phyloP scores from a whole-genome alignment of 23 red algal species.

The Gracilaria caudata region DNA sequence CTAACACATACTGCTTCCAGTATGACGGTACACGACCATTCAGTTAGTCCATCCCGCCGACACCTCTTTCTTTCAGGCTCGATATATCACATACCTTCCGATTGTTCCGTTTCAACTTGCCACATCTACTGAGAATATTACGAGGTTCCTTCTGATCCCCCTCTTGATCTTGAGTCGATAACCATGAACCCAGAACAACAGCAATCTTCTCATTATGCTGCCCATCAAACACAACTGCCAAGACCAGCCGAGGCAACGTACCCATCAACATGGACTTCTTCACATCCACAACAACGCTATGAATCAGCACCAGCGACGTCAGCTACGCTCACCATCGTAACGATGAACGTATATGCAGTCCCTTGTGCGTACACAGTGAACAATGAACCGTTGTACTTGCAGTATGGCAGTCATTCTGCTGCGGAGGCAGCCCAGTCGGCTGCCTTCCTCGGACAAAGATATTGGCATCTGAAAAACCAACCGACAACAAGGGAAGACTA shows the following conservation, averaged over 20 bases:
- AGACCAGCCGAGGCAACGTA: constrained; percentile 3
- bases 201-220: not conserved
- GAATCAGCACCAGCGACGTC: not conserved
- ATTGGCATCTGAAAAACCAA: constrained; percentile 29
- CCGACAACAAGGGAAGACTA: not conserved
- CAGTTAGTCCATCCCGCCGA: not conserved
- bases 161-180: not conserved
- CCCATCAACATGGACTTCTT: constrained; percentile 8
- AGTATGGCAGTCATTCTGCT: constrained; percentile 27
- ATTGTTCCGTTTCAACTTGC: not conserved
- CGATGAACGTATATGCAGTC: constrained; percentile 36
- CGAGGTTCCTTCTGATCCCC: not conserved
- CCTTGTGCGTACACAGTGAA: constrained; percentile 48
- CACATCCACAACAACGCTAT: not conserved
- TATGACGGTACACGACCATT: constrained; percentile 26
- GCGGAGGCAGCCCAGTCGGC: constrained; percentile 28
- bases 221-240: constrained; percentile 6
- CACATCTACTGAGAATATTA: not conserved
- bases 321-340: not conserved
- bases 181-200: constrained; percentile 28
- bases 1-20: not conserved
- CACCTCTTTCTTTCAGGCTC: not conserved
- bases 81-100: not conserved
- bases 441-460: constrained; percentile 13
- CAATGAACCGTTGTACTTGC: constrained; percentile 43